phyloP scores from a whole-genome alignment of 768 basidiomycete species.

The Podaxis carcinomalis region DNA sequence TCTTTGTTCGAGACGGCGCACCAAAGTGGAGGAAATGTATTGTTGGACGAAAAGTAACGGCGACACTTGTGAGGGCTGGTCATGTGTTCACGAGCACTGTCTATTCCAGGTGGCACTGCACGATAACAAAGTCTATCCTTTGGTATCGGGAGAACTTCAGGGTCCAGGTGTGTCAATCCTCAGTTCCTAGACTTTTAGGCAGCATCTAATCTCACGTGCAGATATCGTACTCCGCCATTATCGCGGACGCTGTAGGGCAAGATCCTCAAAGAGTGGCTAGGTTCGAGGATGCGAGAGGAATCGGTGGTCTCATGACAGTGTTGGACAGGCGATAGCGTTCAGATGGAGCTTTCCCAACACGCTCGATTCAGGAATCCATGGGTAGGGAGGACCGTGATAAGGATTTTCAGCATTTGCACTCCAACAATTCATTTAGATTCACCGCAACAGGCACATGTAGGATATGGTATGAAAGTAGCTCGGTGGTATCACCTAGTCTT shows the following conservation, averaged over 20 bases:
- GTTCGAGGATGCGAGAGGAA: conserved; percentile 51
- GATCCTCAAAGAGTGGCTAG: conserved; percentile 65
- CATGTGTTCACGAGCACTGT: not conserved
- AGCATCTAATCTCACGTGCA: not conserved
- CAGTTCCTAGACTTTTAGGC: not conserved
- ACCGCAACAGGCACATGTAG: not conserved
- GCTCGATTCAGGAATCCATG: not conserved
- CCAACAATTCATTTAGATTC: not conserved
- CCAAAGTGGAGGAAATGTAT: conserved; percentile 11
- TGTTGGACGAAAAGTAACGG: conserved; percentile 13
- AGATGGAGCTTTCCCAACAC: not conserved
- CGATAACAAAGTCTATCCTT: not conserved
- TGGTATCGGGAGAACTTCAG: not conserved
- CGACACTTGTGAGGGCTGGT: not conserved
- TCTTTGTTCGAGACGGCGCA: conserved; percentile 12
- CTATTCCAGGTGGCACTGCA: conserved; percentile 1
- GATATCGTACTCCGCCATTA: not conserved
- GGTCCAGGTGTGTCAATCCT: not conserved
- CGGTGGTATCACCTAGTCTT: conserved; percentile 19
- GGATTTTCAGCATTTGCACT: not conserved
- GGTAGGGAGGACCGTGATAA: not conserved
- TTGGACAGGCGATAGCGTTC: conserved; percentile 28
- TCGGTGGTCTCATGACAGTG: conserved; percentile 78
- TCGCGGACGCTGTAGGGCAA: not conserved
- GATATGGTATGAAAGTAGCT: not conserved